Evolutionary conservation across 805 yeast species (phyloP).

Genomic region (Wickerhamomyces bovis): DNA sequence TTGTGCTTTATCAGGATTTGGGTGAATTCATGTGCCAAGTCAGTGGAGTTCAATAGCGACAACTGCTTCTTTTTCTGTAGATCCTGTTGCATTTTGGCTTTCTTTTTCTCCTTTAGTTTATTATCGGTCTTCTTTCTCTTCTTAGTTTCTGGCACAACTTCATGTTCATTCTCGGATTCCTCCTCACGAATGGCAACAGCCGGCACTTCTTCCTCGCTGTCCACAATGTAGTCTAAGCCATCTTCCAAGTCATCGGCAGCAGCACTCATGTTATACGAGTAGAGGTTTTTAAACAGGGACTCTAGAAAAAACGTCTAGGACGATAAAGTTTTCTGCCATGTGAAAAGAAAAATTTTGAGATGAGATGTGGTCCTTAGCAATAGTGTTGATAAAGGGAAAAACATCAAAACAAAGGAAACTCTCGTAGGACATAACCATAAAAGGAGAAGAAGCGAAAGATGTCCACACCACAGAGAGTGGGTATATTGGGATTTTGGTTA

Average conservation of each 20-base stretch:
- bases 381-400: neutral
- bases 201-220: conserved; percentile 34
- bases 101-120: conserved; percentile 58
- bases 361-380: neutral
- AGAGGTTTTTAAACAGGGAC: no score
- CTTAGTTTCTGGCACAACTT: conserved; percentile 9
- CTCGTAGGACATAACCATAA: neutral
- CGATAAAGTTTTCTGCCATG: neutral
- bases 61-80: conserved; percentile 48
- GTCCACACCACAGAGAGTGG: neutral
- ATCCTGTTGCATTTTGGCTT: conserved; percentile 60
- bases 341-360: neutral
- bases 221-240: conserved; percentile 58
- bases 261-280: conserved; percentile 7
- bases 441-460: neutral
- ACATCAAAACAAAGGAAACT: neutral
- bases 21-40: conserved; percentile 65
- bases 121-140: conserved; percentile 28
- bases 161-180: conserved; percentile 23
- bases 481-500: neutral
- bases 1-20: conserved; percentile 51
- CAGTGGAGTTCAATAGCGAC: conserved; percentile 49
- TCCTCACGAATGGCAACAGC: conserved; percentile 28
- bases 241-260: conserved; percentile 68
- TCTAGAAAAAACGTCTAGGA: neutral